Percentiles rank a stretch among this genome's conserved stretches.
Conservation (phyloP, 139 green algal species). For the Chlorella ohadii region DNA sequence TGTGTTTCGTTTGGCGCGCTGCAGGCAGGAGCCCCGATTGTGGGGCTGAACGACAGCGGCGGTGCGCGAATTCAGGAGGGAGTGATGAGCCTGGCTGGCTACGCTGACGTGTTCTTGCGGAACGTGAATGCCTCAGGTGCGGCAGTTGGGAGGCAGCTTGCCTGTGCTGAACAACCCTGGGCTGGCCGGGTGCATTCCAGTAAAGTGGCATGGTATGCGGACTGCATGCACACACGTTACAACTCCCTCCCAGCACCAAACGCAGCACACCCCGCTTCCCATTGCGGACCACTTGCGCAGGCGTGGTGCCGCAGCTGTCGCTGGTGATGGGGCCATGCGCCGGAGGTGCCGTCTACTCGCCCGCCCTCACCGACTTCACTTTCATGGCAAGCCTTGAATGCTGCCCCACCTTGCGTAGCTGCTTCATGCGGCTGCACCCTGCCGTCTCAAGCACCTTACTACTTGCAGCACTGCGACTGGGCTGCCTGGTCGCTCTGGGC, state of each 20-base stretch:
- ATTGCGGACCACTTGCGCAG: not conserved
- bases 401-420: no score
- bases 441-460: no score
- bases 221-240: no score
- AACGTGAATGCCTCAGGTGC: constrained; percentile 74
- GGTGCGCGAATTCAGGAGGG: constrained; percentile 79
- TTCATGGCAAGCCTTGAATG: constrained; percentile 69
- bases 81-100: constrained; percentile 67
- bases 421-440: not conserved
- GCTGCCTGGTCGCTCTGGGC: no score
- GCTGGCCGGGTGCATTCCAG: no score
- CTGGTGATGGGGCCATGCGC: constrained; percentile 77
- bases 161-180: no score
- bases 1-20: no score
- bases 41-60: constrained; percentile 76
- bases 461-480: no score
- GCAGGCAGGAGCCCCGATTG: constrained; percentile 57
- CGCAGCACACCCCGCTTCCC: no score
- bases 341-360: constrained; percentile 78
- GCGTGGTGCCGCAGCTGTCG: constrained; percentile 75
- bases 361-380: constrained; percentile 78
- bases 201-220: no score
- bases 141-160: not conserved
- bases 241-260: no score
- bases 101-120: constrained; percentile 67